A percentile compares a stretch with the other conserved stretches of the same genome.
phyloP scores from a whole-genome alignment of 2,329 filamentous ascomycete genomes.

The Xylariaceae sp. region DNA sequence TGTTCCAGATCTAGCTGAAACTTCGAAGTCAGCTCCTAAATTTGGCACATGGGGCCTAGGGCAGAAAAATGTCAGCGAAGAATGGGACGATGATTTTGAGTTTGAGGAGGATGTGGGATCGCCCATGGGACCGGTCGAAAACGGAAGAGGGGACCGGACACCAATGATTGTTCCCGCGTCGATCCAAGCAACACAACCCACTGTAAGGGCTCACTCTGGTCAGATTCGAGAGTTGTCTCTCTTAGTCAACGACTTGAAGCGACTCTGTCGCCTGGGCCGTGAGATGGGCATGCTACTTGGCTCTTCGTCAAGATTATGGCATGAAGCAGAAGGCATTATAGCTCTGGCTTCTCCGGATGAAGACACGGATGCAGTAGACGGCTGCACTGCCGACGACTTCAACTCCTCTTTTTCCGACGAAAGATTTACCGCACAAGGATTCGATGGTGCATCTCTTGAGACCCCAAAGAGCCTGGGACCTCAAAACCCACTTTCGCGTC shows the following conservation, averaged over 20 bases:
- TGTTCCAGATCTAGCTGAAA: slow-evolving; percentile 56
- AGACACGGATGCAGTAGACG: slow-evolving; percentile 37
- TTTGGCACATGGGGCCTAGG: slow-evolving; percentile 78
- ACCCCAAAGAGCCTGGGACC: slow-evolving; percentile 35
- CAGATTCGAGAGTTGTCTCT: slow-evolving; percentile 76
- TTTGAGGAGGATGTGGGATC: slow-evolving; percentile 48
- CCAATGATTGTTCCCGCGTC: slow-evolving; percentile 70
- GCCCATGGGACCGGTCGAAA: slow-evolving; percentile 33
- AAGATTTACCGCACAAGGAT: slow-evolving; percentile 42
- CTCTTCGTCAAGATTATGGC: slow-evolving; percentile 58
- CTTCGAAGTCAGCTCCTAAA: slow-evolving; percentile 55
- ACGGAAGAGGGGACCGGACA: slow-evolving; percentile 35
- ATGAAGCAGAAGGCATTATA: slow-evolving; percentile 81
- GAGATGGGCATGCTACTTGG: slow-evolving; percentile 61
- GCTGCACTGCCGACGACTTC: slow-evolving; percentile 34
- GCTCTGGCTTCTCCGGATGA: slow-evolving; percentile 70
- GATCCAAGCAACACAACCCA: slow-evolving; percentile 76
- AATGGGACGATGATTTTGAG: slow-evolving; percentile 88
- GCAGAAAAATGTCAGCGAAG: slow-evolving; percentile 74
- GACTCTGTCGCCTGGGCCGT: slow-evolving; percentile 63
- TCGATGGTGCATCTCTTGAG: slow-evolving; percentile 42
- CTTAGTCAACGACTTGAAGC: slow-evolving; percentile 76
- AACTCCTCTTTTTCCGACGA: slow-evolving; percentile 40
- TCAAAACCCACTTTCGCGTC: slow-evolving; percentile 48
- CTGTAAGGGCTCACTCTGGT: slow-evolving; percentile 76